Percentiles rank a stretch among this genome's conserved stretches.
Conservation (phyloP, 441 rosid species). For the Corymbia citriodora region DNA sequence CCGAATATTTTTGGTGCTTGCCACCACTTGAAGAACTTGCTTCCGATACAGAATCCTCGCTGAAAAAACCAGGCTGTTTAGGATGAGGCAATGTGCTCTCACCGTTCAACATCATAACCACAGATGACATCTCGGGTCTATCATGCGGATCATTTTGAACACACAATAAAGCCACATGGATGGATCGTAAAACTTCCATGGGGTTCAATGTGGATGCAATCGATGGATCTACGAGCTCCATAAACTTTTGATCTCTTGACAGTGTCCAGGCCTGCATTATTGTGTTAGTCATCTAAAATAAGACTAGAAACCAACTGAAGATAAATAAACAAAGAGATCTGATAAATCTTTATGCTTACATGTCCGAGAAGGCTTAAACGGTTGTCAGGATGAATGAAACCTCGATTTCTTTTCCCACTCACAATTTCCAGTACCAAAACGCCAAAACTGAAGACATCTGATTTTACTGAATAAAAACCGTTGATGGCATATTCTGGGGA, state of each 20-base stretch:
- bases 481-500: not conserved
- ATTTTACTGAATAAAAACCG: not conserved
- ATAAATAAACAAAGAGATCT: not conserved
- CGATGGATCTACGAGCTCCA: not conserved
- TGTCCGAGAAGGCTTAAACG: not conserved
- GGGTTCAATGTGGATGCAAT: not conserved
- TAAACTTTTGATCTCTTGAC: not conserved
- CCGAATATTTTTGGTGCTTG: not conserved
- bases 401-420: not conserved
- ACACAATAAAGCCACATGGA: not conserved
- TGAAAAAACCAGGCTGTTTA: not conserved
- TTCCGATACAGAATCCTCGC: not conserved
- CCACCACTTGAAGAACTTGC: not conserved
- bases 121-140: not conserved
- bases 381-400: not conserved
- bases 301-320: not conserved
- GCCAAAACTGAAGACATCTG: not conserved
- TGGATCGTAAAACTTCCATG: not conserved
- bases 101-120: not conserved
- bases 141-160: not conserved
- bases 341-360: not conserved
- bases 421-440: not conserved
- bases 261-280: not conserved
- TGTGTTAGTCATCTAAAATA: not conserved
- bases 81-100: not conserved